Base-by-base conservation (phyloP, 192 early-diverging fungal species). In the Coemansia sp. region DNA sequence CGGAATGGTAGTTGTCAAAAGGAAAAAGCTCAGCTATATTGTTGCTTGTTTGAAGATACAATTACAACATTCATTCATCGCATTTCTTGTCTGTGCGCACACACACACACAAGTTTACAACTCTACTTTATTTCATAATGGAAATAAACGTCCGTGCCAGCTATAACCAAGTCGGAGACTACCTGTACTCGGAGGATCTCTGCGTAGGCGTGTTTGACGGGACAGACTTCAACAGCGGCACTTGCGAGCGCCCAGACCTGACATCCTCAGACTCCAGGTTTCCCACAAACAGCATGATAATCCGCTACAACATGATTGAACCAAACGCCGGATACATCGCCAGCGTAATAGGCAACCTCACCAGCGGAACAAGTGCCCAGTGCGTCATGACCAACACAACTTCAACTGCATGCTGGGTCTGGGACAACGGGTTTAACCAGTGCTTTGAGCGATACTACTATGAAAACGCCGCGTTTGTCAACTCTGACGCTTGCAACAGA, bases 121-220 rank as follows among this genome's bases (percentile, higher is more conserved):
- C 39, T 6, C 39, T 41, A 41, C 39, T 41, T 14, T 41, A 12
- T 8, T 41, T 41, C 2, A 5, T 18, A 46, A 46, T 60, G 64
- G 10, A 49, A 20, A 59, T 55, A 2, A 10, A 33, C 3, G 9
- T 65, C 36, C 77, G 72, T 1, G 58, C 53, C 5, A 60, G 33
- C 41, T 80, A 67, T 35, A 51, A 64, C 46, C 48, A 81, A 60
- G 73, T 75, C 3, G 78, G 78, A 12, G 69, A 81, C 56, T 72
- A 72, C 64, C 43, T 74, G 24, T 81, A 69, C 60, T 81, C 78
- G 16, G 64, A 81, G 53, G 78, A 81, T 57, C 63, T 81, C 10
- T 81, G 78, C 26, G 69, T 81, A 1, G 78, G 78, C 7, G 78
- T 81, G 34, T 81, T 64, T 41, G 78, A 81, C 41, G 78, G 78